phyloP scores from a whole-genome alignment of 1,284 basidiomycete genomes.

The Cutaneotrichosporon cavernicola region DNA sequence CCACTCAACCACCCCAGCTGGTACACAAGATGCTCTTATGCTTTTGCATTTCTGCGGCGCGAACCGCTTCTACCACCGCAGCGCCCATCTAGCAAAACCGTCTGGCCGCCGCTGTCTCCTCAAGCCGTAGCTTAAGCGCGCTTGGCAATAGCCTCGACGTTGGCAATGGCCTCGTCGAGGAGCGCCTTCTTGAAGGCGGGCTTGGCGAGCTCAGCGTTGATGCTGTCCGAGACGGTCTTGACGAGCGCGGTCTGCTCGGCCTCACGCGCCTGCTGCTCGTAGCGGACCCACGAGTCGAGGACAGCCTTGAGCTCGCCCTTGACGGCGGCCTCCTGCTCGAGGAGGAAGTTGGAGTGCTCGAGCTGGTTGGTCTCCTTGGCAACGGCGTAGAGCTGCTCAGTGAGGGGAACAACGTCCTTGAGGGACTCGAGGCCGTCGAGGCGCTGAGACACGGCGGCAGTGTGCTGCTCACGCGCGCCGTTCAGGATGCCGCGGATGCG shows the following conservation, averaged over 20 bases:
- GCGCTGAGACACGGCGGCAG: slow-evolving; percentile 86
- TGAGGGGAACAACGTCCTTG: slow-evolving; percentile 90
- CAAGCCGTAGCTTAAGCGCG: slow-evolving; percentile 57
- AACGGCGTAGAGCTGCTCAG: slow-evolving; percentile 83
- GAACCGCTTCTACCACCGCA: slow-evolving; percentile 10
- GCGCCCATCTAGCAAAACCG: neutral
- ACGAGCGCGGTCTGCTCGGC: slow-evolving; percentile 90
- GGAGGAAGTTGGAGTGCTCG: slow-evolving; percentile 86
- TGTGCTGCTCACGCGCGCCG: slow-evolving; percentile 82
- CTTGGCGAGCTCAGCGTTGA: slow-evolving; percentile 76
- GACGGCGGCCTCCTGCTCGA: slow-evolving; percentile 83
- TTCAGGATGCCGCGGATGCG: slow-evolving; percentile 81
- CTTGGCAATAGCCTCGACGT: slow-evolving; percentile 83
- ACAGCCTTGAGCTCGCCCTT: slow-evolving; percentile 89
- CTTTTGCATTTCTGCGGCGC: slow-evolving; percentile 17
- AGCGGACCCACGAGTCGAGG: slow-evolving; percentile 96
- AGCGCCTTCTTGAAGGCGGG: slow-evolving; percentile 93
- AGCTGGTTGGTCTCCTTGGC: slow-evolving; percentile 95
- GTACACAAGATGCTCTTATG: slow-evolving; percentile 10
- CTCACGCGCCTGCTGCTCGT: slow-evolving; percentile 95
- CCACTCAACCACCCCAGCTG: neutral
- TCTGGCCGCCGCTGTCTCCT: neutral
- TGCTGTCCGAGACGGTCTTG: slow-evolving; percentile 80
- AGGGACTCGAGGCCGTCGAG: slow-evolving; percentile 87
- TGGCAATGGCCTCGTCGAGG: slow-evolving; percentile 75